phyloP scores from a whole-genome alignment of 306 rosid genomes.

The Prunus armeniaca region DNA sequence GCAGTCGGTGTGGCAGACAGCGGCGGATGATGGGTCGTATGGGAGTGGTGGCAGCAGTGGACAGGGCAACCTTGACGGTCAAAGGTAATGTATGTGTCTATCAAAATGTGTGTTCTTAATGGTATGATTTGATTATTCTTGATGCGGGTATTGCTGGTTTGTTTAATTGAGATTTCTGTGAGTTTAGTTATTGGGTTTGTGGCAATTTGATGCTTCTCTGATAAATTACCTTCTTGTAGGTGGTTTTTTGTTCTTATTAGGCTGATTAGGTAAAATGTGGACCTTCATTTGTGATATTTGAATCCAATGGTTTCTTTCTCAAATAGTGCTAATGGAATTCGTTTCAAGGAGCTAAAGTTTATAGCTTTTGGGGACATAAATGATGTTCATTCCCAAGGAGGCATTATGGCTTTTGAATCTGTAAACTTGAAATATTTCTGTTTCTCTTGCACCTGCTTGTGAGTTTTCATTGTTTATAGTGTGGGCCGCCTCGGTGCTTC shows the following conservation, averaged over 20 bases:
- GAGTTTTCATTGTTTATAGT: background rate
- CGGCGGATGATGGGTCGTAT: slow-evolving; percentile 63
- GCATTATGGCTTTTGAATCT: background rate
- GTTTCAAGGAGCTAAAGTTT: background rate
- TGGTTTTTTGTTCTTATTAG: background rate
- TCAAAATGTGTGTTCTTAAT: background rate
- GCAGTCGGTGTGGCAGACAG: slow-evolving; percentile 91
- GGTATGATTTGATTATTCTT: background rate
- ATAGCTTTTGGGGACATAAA: background rate
- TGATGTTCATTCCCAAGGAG: background rate
- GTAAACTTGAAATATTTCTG: too few relatives aligned
- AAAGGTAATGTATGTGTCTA: slow-evolving; percentile 47
- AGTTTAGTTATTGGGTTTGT: background rate
- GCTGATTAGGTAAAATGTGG: background rate
- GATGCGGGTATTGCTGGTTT: background rate
- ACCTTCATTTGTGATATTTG: background rate
- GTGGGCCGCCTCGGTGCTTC: too few relatives aligned
- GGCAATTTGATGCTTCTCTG: background rate
- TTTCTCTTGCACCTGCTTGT: background rate
- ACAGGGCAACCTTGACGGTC: slow-evolving; percentile 75
- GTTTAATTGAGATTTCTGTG: background rate
- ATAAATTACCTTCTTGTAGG: background rate
- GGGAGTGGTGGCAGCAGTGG: slow-evolving; percentile 58
- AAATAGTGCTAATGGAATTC: background rate
- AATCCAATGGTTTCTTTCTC: background rate